A percentile compares a stretch with the other conserved stretches of the same genome.
phyloP scores from a whole-genome alignment of 2,329 filamentous ascomycete species.

The Knoxdaviesia capensis region DNA sequence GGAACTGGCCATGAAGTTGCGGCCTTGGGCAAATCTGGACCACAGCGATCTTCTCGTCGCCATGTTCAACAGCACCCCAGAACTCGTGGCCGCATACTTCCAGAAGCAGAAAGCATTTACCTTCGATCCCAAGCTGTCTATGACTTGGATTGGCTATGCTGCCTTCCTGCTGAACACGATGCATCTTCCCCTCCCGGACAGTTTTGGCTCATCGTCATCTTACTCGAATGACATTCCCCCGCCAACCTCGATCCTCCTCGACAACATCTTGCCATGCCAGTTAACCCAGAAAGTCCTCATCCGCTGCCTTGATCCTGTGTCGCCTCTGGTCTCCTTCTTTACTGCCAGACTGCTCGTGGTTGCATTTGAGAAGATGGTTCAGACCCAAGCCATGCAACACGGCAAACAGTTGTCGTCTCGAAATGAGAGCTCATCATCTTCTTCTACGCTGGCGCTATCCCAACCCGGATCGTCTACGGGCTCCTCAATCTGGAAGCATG shows the following conservation, averaged over 20 bases:
- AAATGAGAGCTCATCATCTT: too few species aligned
- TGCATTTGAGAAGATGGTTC: conserved; percentile 58
- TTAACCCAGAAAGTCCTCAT: conserved; percentile 62
- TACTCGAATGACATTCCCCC: conserved; percentile 48
- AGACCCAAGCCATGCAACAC: conserved; percentile 38
- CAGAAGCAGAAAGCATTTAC: conserved; percentile 58
- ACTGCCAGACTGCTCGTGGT: conserved; percentile 60
- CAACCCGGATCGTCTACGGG: conserved; percentile 3
- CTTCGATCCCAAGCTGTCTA: conserved; percentile 78
- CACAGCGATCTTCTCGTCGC: conserved; percentile 66
- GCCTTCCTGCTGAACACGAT: conserved; percentile 72
- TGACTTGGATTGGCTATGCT: conserved; percentile 89
- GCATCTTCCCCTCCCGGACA: conserved; percentile 48
- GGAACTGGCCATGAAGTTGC: conserved; percentile 57
- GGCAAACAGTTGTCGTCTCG: conserved; percentile 4
- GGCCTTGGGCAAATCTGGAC: conserved; percentile 62
- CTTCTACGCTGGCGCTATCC: too few species aligned
- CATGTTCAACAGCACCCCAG: conserved; percentile 65
- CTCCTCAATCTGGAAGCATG: conserved; percentile 44
- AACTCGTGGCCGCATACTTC: conserved; percentile 79
- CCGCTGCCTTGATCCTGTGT: conserved; percentile 59
- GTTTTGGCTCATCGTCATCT: conserved; percentile 45
- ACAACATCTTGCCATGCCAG: conserved; percentile 70
- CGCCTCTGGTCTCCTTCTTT: conserved; percentile 67
- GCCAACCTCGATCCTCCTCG: conserved; percentile 57